Percentiles rank a stretch among this genome's conserved stretches.
These are phyloP conservation scores for Wickerhamiella brachini DNA, from an alignment of 805 yeast genomes.

Conservation along the genomic window DNA sequence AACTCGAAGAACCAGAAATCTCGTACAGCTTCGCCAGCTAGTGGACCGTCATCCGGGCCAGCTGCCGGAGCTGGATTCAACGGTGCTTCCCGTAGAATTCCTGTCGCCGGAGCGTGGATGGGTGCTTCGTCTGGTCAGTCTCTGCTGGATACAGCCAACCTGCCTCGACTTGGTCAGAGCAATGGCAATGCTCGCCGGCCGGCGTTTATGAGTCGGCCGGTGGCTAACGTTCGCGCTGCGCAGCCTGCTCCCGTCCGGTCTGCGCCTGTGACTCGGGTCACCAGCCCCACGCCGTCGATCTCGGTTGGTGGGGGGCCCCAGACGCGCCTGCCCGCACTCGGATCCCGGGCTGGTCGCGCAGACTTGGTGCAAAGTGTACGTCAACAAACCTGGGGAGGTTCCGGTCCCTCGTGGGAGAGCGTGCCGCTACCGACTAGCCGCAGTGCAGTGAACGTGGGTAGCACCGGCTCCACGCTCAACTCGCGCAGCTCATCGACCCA, in stretches of 20 bases:
- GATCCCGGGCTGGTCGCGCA: constrained; percentile 16
- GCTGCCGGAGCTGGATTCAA: no score
- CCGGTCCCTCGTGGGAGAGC: constrained; percentile 8
- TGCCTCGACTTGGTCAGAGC: constrained; percentile 12
- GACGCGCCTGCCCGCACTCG: constrained; percentile 10
- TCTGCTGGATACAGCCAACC: constrained; percentile 2
- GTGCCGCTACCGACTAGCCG: constrained; percentile 2
- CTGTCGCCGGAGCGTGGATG: neutral
- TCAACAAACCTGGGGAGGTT: constrained; percentile 5
- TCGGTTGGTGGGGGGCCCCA: constrained; percentile 4
- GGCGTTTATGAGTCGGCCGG: constrained; percentile 1
- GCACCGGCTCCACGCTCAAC: neutral
- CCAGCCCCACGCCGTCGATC: neutral
- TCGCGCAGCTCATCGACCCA: neutral
- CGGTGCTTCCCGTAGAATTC: neutral
- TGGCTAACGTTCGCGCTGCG: constrained; percentile 11
- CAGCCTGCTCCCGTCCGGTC: neutral
- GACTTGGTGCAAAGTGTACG: constrained; percentile 24
- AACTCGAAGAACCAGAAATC: neutral
- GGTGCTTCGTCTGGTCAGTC: neutral
- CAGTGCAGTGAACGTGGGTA: neutral
- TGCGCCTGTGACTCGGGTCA: neutral
- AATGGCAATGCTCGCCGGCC: neutral
- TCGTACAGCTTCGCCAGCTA: neutral
- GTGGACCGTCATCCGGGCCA: constrained; percentile 3